These are phyloP conservation scores for Castanopsis chinensis DNA, from an alignment of 306 rosid species.

Conservation along the genomic window DNA sequence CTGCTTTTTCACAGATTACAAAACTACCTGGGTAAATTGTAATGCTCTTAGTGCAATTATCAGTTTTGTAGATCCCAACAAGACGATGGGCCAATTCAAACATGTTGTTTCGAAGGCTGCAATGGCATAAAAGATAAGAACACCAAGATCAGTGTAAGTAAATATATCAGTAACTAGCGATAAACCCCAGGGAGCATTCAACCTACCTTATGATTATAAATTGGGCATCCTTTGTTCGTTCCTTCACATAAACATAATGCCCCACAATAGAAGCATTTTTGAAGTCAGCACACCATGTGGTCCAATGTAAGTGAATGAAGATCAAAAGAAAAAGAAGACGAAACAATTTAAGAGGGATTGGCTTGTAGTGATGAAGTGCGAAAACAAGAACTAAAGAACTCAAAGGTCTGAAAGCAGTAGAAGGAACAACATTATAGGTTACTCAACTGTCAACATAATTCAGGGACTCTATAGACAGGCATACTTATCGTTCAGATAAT, in stretches of 20 bases:
- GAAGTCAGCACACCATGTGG: constrained; percentile 58
- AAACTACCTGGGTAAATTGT: constrained; percentile 79
- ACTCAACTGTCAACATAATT: neutral
- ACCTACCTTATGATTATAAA: constrained; percentile 81
- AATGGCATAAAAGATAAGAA: constrained; percentile 3
- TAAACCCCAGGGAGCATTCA: neutral
- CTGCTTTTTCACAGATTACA: constrained; percentile 62
- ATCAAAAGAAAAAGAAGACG: neutral
- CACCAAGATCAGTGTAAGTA: neutral
- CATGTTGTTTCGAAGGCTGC: constrained; percentile 94
- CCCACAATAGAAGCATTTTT: constrained; percentile 93
- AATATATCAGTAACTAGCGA: neutral
- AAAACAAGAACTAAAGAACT: constrained; percentile 95
- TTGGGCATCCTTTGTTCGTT: constrained; percentile 87
- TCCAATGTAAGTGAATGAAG: constrained; percentile 17
- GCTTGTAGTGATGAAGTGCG: constrained; percentile 98
- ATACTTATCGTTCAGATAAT: constrained; percentile 6
- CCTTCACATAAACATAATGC: constrained; percentile 91
- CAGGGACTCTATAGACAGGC: neutral
- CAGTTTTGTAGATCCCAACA: constrained; percentile 91
- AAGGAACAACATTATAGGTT: constrained; percentile 3
- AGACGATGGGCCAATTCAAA: constrained; percentile 93
- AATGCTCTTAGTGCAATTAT: constrained; percentile 93
- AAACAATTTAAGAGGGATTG: constrained; percentile 33
- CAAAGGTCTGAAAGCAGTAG: constrained; percentile 70